Conservation (phyloP, 306 rosid species). For the Quercus glauca region DNA sequence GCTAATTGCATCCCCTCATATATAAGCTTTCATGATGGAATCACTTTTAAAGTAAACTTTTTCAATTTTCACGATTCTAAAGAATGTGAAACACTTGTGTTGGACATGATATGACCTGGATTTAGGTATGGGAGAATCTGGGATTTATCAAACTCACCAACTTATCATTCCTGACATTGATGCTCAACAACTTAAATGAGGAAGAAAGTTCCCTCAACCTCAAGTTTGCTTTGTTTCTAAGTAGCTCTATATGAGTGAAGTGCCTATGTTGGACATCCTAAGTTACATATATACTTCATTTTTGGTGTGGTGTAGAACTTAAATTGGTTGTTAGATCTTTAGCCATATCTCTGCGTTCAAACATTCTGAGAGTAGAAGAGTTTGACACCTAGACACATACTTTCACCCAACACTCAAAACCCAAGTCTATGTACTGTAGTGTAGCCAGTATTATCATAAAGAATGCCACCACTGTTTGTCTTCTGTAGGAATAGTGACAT, state of each 20-base stretch:
- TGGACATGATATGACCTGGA: neutral
- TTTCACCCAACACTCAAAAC: neutral
- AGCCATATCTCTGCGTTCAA: neutral
- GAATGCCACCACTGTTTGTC: neutral
- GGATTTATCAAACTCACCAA: neutral
- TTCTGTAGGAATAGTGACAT: neutral
- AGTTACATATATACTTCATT: neutral
- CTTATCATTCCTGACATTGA: neutral
- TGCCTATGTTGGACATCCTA: neutral
- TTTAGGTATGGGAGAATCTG: neutral
- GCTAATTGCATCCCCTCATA: neutral
- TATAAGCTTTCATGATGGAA: neutral
- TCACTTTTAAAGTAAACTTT: neutral
- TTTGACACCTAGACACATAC: neutral
- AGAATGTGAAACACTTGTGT: neutral
- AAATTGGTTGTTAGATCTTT: neutral
- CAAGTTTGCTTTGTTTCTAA: neutral
- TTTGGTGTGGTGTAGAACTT: neutral
- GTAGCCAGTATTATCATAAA: neutral
- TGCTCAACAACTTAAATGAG: neutral
- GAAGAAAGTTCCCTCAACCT: neutral
- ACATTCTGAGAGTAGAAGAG: neutral
- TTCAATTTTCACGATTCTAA: neutral
- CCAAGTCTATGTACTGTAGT: neutral
- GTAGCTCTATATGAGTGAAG: neutral